A percentile compares a stretch with the other conserved stretches of the same genome.
Evolutionary conservation across 2,329 filamentous ascomycete species (phyloP).

Genomic region (Chalaropsis thielavioides): DNA sequence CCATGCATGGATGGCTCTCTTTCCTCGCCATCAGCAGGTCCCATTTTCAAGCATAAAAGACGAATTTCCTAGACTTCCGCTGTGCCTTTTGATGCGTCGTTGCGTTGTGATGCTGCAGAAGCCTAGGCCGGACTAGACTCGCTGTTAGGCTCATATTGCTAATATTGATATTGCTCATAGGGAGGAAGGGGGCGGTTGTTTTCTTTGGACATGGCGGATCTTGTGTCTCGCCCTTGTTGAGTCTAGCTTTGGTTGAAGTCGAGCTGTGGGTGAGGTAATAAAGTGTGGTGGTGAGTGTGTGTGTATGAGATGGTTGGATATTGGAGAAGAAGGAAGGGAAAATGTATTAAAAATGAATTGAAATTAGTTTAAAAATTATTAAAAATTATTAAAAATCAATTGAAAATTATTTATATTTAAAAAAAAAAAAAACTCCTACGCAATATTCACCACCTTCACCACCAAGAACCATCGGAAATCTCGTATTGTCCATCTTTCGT

Average conservation of each 20-base stretch:
- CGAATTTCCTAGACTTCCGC: neutral
- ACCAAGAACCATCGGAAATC: too few species aligned
- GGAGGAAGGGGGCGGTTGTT: neutral
- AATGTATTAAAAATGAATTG: neutral
- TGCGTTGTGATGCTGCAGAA: neutral
- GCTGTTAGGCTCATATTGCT: too few species aligned
- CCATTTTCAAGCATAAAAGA: neutral
- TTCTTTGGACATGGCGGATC: neutral
- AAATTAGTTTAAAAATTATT: neutral
- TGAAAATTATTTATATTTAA: too few species aligned
- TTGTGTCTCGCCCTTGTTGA: neutral
- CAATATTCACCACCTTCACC: too few species aligned
- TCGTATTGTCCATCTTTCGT: neutral
- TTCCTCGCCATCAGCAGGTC: too few species aligned
- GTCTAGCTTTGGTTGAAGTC: neutral
- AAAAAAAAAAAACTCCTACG: too few species aligned
- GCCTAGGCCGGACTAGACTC: too few species aligned
- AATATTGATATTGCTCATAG: neutral
- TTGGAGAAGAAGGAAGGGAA: neutral
- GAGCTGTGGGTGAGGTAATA: neutral
- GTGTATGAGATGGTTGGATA: neutral
- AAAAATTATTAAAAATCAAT: neutral
- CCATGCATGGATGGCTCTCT: too few species aligned
- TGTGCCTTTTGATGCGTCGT: neutral
- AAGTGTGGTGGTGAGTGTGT: neutral